Percentiles rank a stretch among this genome's conserved stretches.
phyloP scores from a whole-genome alignment of 257 asterid genomes.

The Penstemon eatonii region DNA sequence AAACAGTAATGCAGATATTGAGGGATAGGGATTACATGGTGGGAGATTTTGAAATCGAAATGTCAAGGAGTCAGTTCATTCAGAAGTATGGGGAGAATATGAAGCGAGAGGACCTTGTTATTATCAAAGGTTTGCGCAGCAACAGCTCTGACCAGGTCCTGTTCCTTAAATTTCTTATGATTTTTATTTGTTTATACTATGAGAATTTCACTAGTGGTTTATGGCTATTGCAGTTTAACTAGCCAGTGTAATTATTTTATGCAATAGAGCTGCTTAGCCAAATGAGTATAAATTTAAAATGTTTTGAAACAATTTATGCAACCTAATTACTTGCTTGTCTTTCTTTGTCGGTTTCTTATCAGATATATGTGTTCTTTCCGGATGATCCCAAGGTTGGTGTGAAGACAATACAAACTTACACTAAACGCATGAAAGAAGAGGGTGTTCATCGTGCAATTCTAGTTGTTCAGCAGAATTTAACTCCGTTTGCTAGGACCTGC shows the following conservation, averaged over 20 bases:
- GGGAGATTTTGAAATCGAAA: slow-evolving; percentile 43
- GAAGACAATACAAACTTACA: slow-evolving; percentile 63
- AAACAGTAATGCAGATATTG: slow-evolving; percentile 49
- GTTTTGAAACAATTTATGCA: background rate
- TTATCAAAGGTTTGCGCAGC: slow-evolving; percentile 49
- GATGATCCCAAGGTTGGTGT: slow-evolving; percentile 81
- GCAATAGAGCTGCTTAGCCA: background rate
- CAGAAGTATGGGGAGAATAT: slow-evolving; percentile 62
- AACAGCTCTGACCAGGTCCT: slow-evolving; percentile 56
- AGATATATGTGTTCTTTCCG: slow-evolving; percentile 83
- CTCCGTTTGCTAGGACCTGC: slow-evolving; percentile 63
- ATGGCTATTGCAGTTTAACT: background rate
- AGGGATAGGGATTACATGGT: slow-evolving; percentile 50
- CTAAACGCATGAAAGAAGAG: slow-evolving; percentile 68
- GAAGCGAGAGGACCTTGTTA: slow-evolving; percentile 73
- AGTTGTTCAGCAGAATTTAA: slow-evolving; percentile 77
- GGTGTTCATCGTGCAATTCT: slow-evolving; percentile 65
- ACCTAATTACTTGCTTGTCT: slow-evolving; percentile 4
- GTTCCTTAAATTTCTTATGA: background rate
- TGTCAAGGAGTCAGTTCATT: slow-evolving; percentile 46
- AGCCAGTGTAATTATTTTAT: background rate
- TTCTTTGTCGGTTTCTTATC: slow-evolving; percentile 21
- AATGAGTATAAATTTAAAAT: background rate
- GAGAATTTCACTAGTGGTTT: background rate
- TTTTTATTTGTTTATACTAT: background rate